phyloP scores from a whole-genome alignment of 768 basidiomycete species.

The Rhodotorula sphaerocarpa region DNA sequence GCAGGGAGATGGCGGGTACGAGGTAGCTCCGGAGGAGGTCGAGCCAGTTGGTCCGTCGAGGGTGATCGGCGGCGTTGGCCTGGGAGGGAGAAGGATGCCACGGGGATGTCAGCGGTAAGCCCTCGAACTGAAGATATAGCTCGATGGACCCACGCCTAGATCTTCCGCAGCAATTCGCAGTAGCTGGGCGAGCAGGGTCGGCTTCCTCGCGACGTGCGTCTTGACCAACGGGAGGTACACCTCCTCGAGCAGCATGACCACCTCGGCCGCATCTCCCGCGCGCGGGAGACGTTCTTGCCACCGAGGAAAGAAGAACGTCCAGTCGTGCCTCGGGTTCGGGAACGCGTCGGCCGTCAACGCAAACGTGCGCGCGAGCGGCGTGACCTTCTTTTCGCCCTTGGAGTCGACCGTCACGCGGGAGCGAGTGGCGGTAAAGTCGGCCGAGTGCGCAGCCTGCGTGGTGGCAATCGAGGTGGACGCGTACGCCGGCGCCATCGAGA shows the following conservation, averaged over 20 bases:
- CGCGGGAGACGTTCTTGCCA: conserved; percentile 32
- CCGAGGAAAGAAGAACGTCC: conserved; percentile 36
- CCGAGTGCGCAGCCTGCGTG: not conserved
- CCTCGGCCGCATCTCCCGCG: conserved; percentile 17
- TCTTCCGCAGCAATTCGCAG: conserved; percentile 9
- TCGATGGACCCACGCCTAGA: conserved; percentile 8
- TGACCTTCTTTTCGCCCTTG: conserved; percentile 37
- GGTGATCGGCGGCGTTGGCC: conserved; percentile 7
- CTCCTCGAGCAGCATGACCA: conserved; percentile 13
- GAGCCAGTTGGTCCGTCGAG: conserved; percentile 53
- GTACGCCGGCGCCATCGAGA: conserved; percentile 64
- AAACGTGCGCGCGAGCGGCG: not conserved
- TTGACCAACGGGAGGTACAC: conserved; percentile 20
- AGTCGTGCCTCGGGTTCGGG: conserved; percentile 6
- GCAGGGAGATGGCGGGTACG: conserved; percentile 76
- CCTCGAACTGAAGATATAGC: not conserved
- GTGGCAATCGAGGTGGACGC: conserved; percentile 29
- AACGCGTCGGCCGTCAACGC: conserved; percentile 8
- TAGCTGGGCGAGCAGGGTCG: conserved; percentile 16
- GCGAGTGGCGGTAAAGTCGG: conserved; percentile 15
- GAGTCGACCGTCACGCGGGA: conserved; percentile 2
- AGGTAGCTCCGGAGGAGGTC: conserved; percentile 68
- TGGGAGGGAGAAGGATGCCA: not conserved
- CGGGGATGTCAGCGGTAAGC: too few species aligned
- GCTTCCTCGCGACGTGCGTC: conserved; percentile 13